Base-by-base conservation (phyloP, 768 basidiomycete genomes). In the Boletus rubropictus region DNA sequence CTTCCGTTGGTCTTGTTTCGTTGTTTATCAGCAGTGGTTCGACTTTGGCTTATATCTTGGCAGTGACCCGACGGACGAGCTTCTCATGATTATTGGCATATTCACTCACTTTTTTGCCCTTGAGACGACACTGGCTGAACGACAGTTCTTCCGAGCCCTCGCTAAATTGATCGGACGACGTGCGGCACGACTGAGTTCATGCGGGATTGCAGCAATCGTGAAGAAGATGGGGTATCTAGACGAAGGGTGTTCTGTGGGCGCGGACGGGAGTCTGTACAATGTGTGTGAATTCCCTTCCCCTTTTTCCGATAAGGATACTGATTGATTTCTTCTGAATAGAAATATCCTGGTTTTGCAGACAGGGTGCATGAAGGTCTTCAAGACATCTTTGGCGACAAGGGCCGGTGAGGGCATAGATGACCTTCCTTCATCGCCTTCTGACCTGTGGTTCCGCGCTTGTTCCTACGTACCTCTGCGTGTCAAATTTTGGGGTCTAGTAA, bases 71-170 rank as follows among this genome's bases (percentile, higher is more conserved):
- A 99, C 95, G 24, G 95, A 98, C 60, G 95, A 99, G 59, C 81
- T 95, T 38, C 78, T 98, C 41, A 96, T 95, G 81, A 82, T 93
- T 63, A 90, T 96, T 60, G 95, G 95, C 39, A 91, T 99, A 58
- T 97, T 99, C 72, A 81, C 86, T 7, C 90, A 98, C 73, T 97
- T 97, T 76, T 98, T 93, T 63, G 89, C 88, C 32, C 73, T 98
- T 35, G 94, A 97, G 71, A 97, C 96, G 21, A 98, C 95, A 1
- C 76, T 94, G 24, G 90, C 91, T 7, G 95, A 99, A 69, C 86
- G 95, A 21, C 89, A 95, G 62, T 98, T 99, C 76, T 95, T 99
- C 86, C 82, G 89, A 42, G 85, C 89, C 3, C 81, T 98, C 31
- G 90, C 95, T 1, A 85, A 85, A 59, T 76, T 96, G 42, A 89